phyloP scores from a whole-genome alignment of 768 basidiomycete genomes.

The Tremella mesenterica region DNA sequence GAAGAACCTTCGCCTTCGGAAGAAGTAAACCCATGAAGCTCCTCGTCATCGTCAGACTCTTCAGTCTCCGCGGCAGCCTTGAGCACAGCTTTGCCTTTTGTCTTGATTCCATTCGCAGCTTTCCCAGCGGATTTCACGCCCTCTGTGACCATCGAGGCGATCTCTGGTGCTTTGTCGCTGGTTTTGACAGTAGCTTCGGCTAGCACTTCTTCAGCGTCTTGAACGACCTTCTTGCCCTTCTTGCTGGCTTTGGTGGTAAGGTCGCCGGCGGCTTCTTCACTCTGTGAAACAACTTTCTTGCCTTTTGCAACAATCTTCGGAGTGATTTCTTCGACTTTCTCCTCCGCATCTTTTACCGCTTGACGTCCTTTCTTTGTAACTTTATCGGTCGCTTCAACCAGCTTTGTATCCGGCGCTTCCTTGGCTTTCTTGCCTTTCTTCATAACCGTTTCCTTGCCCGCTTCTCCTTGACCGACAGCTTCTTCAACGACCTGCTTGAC shows the following conservation, averaged over 20 bases:
- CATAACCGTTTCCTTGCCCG: background rate
- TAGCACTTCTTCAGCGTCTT: constrained; percentile 2
- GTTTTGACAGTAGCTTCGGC: constrained; percentile 6
- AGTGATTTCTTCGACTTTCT: constrained; percentile 1
- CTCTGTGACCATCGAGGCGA: constrained; percentile 4
- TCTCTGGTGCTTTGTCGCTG: constrained; percentile 26
- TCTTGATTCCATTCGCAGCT: constrained; percentile 6
- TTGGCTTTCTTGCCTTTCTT: constrained; percentile 11
- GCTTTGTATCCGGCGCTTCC: constrained; percentile 7
- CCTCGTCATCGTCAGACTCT: constrained; percentile 15
- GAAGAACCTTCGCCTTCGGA: constrained; percentile 54
- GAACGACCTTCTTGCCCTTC: constrained; percentile 6
- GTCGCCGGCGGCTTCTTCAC: constrained; percentile 7
- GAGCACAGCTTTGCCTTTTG: constrained; percentile 16
- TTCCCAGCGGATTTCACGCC: constrained; percentile 6
- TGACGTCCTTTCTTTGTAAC: constrained; percentile 11
- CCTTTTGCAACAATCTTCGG: constrained; percentile 1
- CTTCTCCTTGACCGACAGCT: constrained; percentile 1
- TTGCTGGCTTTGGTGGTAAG: constrained; percentile 1
- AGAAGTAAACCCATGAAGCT: constrained; percentile 50
- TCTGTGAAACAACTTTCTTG: constrained; percentile 2
- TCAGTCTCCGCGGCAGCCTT: constrained; percentile 17
- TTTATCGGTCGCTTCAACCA: background rate
- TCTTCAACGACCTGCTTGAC: constrained; percentile 13
- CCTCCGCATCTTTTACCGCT: background rate